phyloP scores from a whole-genome alignment of 1,139 yeast species.

The Yamadazyma spencermartinsiae region DNA sequence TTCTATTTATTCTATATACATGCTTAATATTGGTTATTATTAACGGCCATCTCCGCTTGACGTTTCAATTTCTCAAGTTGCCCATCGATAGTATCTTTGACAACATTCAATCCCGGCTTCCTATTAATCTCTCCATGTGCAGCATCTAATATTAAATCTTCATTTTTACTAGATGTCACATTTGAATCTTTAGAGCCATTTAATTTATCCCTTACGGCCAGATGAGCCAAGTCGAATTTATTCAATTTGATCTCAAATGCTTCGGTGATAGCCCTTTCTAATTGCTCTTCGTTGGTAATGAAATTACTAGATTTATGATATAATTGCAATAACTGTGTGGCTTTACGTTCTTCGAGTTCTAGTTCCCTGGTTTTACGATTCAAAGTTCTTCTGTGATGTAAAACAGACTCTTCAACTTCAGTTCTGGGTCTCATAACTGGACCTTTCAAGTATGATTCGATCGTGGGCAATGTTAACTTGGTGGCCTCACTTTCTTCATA shows the following conservation, averaged over 20 bases:
- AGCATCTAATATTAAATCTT: slow-evolving; percentile 36
- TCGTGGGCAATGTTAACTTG: slow-evolving; percentile 74
- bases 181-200: slow-evolving; percentile 29
- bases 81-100: slow-evolving; percentile 41
- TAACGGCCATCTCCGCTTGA: slow-evolving; percentile 26
- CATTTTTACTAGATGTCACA: slow-evolving; percentile 31
- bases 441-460: slow-evolving; percentile 65
- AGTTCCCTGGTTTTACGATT: slow-evolving; percentile 39
- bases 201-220: slow-evolving; percentile 38
- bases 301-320: slow-evolving; percentile 70
- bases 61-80: slow-evolving; percentile 37
- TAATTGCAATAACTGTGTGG: slow-evolving; percentile 61
- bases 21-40: slow-evolving; percentile 8
- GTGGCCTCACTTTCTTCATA: slow-evolving; percentile 53
- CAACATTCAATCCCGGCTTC: slow-evolving; percentile 49
- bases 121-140: slow-evolving; percentile 40
- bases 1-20: slow-evolving; percentile 5
- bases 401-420: slow-evolving; percentile 55
- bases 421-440: slow-evolving; percentile 76
- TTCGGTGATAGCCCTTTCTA: slow-evolving; percentile 54
- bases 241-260: slow-evolving; percentile 53
- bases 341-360: slow-evolving; percentile 41
- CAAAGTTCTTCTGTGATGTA: slow-evolving; percentile 41
- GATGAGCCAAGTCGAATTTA: slow-evolving; percentile 36
- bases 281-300: slow-evolving; percentile 65